Evolutionary conservation across 768 basidiomycete genomes (phyloP).

Genomic region (Chalciporus pseudorubinellus): DNA sequence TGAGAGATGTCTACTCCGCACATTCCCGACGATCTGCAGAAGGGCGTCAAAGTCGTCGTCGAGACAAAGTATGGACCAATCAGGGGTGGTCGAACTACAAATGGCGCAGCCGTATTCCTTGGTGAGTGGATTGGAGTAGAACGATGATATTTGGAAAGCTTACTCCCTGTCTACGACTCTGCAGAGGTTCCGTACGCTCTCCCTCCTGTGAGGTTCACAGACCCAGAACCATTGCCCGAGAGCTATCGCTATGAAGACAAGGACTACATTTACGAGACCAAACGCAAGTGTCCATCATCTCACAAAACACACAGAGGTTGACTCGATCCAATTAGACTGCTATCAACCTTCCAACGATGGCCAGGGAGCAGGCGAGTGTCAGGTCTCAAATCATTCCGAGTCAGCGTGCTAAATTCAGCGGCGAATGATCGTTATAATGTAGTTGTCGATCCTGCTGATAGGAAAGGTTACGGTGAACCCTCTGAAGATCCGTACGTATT

Average conservation of each 20-base stretch:
- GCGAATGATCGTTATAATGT: too few relatives aligned
- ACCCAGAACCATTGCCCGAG: slow-evolving; percentile 55
- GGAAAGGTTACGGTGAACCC: slow-evolving; percentile 64
- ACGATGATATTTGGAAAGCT: too few relatives aligned
- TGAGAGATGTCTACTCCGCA: slow-evolving; percentile 32
- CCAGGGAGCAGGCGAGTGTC: slow-evolving; percentile 53
- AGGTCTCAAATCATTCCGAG: too few relatives aligned
- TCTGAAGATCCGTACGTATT: slow-evolving; percentile 62
- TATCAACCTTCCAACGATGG: slow-evolving; percentile 66
- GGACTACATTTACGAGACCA: slow-evolving; percentile 57
- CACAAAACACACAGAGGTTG: not conserved
- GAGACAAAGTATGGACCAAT: slow-evolving; percentile 56
- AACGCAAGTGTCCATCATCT: slow-evolving; percentile 40
- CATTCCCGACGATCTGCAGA: slow-evolving; percentile 55
- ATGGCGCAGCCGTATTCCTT: slow-evolving; percentile 62
- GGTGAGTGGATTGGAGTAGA: slow-evolving; percentile 36
- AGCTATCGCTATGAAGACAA: slow-evolving; percentile 55
- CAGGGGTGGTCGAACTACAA: slow-evolving; percentile 56
- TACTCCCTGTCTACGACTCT: not conserved
- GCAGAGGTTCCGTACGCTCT: slow-evolving; percentile 72
- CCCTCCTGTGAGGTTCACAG: slow-evolving; percentile 62
- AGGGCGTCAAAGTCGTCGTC: slow-evolving; percentile 42
- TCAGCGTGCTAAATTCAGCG: too few relatives aligned
- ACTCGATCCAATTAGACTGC: slow-evolving; percentile 40
- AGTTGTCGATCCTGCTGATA: slow-evolving; percentile 44